Evolutionary conservation across 2,329 filamentous ascomycete genomes (phyloP).

Genomic region (Clonostachys chloroleuca): DNA sequence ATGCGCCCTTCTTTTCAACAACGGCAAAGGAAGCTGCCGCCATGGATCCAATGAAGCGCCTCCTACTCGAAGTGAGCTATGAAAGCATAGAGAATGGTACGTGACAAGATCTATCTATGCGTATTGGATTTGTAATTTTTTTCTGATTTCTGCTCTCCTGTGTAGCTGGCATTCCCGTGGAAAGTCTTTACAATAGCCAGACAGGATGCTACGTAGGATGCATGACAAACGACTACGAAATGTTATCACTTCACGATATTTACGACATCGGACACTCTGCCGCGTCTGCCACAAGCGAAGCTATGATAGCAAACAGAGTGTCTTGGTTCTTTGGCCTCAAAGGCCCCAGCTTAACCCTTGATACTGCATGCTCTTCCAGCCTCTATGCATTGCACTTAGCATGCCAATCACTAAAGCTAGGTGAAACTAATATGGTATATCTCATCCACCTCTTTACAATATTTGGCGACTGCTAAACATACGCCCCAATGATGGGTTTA

Average conservation of each 20-base stretch:
- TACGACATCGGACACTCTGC: slow-evolving; percentile 34
- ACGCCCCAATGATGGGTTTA: background rate
- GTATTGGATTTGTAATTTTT: background rate
- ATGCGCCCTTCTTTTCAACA: slow-evolving; percentile 47
- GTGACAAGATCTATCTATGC: slow-evolving; percentile 1
- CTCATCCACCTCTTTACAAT: background rate
- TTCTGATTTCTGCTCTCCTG: background rate
- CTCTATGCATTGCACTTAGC: slow-evolving; percentile 42
- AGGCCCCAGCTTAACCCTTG: slow-evolving; percentile 44
- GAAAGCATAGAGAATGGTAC: slow-evolving; percentile 44
- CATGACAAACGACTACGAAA: slow-evolving; percentile 42
- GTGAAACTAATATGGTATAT: slow-evolving; percentile 14
- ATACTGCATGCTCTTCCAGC: slow-evolving; percentile 45
- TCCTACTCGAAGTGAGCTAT: slow-evolving; percentile 47
- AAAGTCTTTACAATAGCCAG: slow-evolving; percentile 37
- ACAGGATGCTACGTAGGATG: slow-evolving; percentile 46
- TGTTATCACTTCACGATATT: slow-evolving; percentile 35
- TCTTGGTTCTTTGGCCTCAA: slow-evolving; percentile 49
- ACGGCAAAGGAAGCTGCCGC: slow-evolving; percentile 43
- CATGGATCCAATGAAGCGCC: slow-evolving; percentile 47
- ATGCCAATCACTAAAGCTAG: slow-evolving; percentile 33
- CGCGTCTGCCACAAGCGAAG: slow-evolving; percentile 11
- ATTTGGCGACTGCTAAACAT: background rate
- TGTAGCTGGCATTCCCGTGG: slow-evolving; percentile 39
- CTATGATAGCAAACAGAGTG: slow-evolving; percentile 46